Conservation (phyloP, 768 basidiomycete genomes). For the Trametes punicea region DNA sequence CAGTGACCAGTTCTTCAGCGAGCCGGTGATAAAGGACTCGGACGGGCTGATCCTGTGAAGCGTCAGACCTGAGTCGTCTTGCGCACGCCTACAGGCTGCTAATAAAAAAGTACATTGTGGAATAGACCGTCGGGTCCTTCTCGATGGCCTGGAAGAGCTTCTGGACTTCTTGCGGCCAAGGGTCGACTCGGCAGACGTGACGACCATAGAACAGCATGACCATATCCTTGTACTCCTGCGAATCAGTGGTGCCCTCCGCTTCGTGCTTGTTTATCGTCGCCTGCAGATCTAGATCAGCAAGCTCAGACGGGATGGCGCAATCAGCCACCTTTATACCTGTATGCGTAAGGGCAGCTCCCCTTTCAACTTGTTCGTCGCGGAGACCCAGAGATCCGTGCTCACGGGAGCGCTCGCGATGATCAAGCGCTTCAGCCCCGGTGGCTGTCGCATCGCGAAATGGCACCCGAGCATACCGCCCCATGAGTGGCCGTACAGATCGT, state of each 20-base stretch:
- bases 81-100: no score
- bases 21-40: constrained; percentile 39
- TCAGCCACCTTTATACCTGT: constrained; percentile 24
- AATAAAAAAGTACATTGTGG: constrained; percentile 28
- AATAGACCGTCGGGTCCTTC: constrained; percentile 37
- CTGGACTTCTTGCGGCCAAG: constrained; percentile 28
- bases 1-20: constrained; percentile 30
- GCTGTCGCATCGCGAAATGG: constrained; percentile 25
- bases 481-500: constrained; percentile 42
- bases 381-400: constrained; percentile 34
- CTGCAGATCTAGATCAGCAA: neutral
- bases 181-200: constrained; percentile 38
- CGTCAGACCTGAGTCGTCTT: neutral
- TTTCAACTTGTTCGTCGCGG: constrained; percentile 23
- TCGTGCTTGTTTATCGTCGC: constrained; percentile 39
- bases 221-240: constrained; percentile 44
- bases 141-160: constrained; percentile 25
- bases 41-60: constrained; percentile 26
- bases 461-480: constrained; percentile 46
- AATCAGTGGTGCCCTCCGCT: constrained; percentile 38
- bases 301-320: neutral
- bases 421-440: constrained; percentile 33
- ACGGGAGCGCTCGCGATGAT: constrained; percentile 30
- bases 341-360: constrained; percentile 31
- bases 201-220: constrained; percentile 38